Base-by-base conservation (phyloP, 441 rosid species). In the Croton setiger region DNA sequence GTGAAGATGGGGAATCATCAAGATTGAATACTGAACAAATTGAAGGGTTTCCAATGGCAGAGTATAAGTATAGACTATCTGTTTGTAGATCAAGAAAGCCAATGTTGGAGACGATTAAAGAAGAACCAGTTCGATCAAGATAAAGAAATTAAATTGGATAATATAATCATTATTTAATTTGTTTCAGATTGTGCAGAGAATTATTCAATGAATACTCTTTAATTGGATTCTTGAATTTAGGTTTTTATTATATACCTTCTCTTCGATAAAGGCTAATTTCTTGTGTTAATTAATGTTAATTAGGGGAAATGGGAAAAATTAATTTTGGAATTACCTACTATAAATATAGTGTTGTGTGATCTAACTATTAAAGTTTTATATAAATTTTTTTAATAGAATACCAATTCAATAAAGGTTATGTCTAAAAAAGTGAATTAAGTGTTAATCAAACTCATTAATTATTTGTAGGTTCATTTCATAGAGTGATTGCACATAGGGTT, bases 51-150 rank as follows among this genome's bases (percentile, higher is more conserved):
- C 66, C 67, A 6, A 56, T 58, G 63, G 71, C 68, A 23, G 83
- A 78, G 65, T 76, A 63, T 4, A 72, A 67, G 61, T 74, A 80
- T n/a, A 81, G 86, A 68, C 18, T 79, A 67, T 69, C 83, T 56
- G 52, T 64, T 44, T 86, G 85, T 45, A 79, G 93, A 49, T 84
- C 93, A 27, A 81, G 84, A 64, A 88, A 83, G 74, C 90, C 93
- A 3, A 37, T 72, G 76, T 67, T 88, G 74, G 93, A 81, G 75
- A 88, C 93, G 33, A 88, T 88, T 59, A 83, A 74, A 52, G 93
- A 88, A 79, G 88, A 83, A 37, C 72, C 83, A 2, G 61, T 78
- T 51, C 68, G 37, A 64, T 74, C 77, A 11, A 72, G 78, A 63
- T 79, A 59, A 27, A 73, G 1, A 14, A 36, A 51, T 48, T 15